Base-by-base conservation (phyloP, 202 grass and related monocot genomes). In the Schoenoplectus tabernaemontani region DNA sequence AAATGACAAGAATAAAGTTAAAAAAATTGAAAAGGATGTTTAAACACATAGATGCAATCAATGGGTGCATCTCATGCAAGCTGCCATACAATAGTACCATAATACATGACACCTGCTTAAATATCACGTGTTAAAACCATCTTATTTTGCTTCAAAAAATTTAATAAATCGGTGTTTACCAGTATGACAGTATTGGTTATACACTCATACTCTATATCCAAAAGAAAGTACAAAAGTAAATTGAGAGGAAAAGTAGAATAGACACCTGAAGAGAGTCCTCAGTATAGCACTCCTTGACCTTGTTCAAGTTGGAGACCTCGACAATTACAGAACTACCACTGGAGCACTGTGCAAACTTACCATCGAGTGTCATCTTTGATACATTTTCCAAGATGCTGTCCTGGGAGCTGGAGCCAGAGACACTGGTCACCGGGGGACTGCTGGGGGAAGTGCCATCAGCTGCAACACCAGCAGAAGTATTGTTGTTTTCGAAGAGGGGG, bases 281-380 rank as follows among this genome's bases (percentile, higher is more conserved):
- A 57, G 93, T 99, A 54, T 99, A 99, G 85, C 90, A 89, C 87
- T 99, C 96, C 85, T 99, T 99, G 83, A 93, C 92, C 88, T 99
- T 99, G 76, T 93, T 96, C 83, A 99, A 83, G 81, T 91, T 99
- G 86, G 96, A 91, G 85, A 99, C 92, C 79, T 99, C 96, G 5
- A 96, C 88, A 78, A 88, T 91, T 83, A 99, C 92, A 20, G 92
- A 87, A 69, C 91, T 92, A 88, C 96, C 90, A 89, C 79, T 93
- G 78, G 96, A 96, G 78, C 88, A 88, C 66, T 91, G 91, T 44
- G 89, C 88, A 37, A 93, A 81, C 77, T 93, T 99, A 85, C 92
- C 88, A 57, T 99, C 96, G 38, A 91, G 88, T 63, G 83, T 85
- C 30, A 93, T 86, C 66, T 95, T 99, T 76, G 96, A 96, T 85